These are phyloP conservation scores for Knoxia roxburghii DNA, from an alignment of 257 asterid genomes.

Conservation along the genomic window DNA sequence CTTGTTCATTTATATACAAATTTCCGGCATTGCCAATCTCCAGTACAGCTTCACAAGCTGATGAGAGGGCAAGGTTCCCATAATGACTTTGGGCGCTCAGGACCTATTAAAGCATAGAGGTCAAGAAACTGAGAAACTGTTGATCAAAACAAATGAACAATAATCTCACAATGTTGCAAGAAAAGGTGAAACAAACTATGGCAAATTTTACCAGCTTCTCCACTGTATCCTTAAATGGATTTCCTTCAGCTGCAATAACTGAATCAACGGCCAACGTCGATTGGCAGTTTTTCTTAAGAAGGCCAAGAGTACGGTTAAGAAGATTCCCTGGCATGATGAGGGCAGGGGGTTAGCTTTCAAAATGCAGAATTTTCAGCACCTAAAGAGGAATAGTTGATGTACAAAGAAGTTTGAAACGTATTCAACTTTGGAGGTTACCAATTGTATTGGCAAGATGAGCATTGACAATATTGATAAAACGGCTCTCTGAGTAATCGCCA, in stretches of 20 bases:
- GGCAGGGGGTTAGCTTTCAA: slow-evolving; percentile 7
- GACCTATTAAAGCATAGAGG: slow-evolving; percentile 24
- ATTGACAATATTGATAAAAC: slow-evolving; percentile 73
- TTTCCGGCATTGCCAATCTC: slow-evolving; percentile 91
- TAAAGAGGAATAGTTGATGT: slow-evolving; percentile 10
- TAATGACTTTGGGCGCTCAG: slow-evolving; percentile 53
- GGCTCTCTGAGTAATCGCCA: slow-evolving; percentile 96
- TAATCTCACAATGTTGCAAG: background rate
- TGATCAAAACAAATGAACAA: background rate
- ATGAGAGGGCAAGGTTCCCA: slow-evolving; percentile 68
- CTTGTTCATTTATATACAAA: slow-evolving; percentile 61
- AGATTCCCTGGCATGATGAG: slow-evolving; percentile 70
- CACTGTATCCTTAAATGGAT: slow-evolving; percentile 54
- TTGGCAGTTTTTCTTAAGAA: slow-evolving; percentile 76
- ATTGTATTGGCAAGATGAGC: slow-evolving; percentile 95
- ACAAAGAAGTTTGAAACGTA: slow-evolving; percentile 6
- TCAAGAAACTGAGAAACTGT: background rate
- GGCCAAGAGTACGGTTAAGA: slow-evolving; percentile 95
- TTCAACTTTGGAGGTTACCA: slow-evolving; percentile 38
- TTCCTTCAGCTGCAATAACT: slow-evolving; percentile 74
- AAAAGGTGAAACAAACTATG: background rate
- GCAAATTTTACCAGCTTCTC: slow-evolving; percentile 61
- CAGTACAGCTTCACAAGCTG: slow-evolving; percentile 84
- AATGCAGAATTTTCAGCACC: slow-evolving; percentile 5
- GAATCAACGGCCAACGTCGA: slow-evolving; percentile 74